Conservation (phyloP, 345 rosid species). For the Eucalyptus cloeziana region DNA sequence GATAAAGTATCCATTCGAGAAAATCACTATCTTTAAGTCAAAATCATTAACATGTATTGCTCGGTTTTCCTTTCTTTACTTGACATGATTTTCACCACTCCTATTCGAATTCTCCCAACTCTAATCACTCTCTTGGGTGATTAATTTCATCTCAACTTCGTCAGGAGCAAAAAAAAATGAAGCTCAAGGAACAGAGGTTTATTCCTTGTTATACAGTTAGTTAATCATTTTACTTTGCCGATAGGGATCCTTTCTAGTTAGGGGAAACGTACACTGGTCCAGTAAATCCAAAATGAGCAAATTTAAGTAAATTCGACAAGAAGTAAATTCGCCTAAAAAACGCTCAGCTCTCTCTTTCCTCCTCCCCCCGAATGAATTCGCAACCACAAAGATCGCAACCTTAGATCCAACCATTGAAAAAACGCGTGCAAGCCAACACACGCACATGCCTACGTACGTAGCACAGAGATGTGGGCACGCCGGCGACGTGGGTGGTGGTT, state of each 20-base stretch:
- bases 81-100: background rate
- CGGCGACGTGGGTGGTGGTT: background rate
- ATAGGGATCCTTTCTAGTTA: background rate
- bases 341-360: background rate
- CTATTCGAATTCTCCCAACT: background rate
- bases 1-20: background rate
- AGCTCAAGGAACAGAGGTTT: background rate
- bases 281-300: background rate
- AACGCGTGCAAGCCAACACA: background rate
- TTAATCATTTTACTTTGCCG: background rate
- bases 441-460: too few species aligned
- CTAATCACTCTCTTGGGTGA: background rate
- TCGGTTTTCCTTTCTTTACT: background rate
- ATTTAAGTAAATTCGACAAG: background rate
- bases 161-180: background rate
- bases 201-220: background rate
- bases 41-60: background rate
- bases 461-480: background rate
- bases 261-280: background rate
- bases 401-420: background rate
- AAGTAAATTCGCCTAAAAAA: background rate
- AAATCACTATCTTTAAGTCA: background rate
- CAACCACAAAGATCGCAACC: background rate
- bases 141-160: background rate
- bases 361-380: background rate